Evolutionary conservation across 1,139 yeast genomes (phyloP), one percentile per base, ranked within the genome.

Genomic region (Nakaseomyces sp.): DNA sequence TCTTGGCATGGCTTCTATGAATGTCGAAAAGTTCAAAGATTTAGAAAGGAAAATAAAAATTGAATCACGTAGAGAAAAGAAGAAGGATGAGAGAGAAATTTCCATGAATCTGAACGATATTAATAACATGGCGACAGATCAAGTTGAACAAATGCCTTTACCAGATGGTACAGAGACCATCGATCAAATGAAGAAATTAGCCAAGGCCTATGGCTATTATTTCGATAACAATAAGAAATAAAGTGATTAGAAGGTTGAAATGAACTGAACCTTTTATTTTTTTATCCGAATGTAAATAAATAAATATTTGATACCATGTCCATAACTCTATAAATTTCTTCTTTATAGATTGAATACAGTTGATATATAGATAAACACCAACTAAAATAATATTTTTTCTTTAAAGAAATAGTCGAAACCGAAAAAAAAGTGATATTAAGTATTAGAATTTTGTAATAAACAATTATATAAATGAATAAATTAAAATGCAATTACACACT

Each of bases 11-110:
- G 60, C 60, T 8, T 58, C 58, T 37, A 52, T 61, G 20, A 61
- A 63, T 37, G 55, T 57, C 2, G 47, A 40, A 2, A 52, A 63
- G 22, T 53, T 55, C 4, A 57, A 55, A 30, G 53, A 56, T 43
- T 41, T 63, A 22, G 60, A 61, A 42, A 63, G 60, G 53, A 51
- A 57, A 42, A 45, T 58, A 51, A 46, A 57, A 13, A 60, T 53
- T 42, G 50, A 50, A 19, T 44, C 51, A 28, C 59, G 44, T 50
- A 53, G 44, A 33, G 50, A 50, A 2, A 29, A 10, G 19, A 39
- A 35, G 13, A 18, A 22, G 6, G 18, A 35, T n/a, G 38, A 35
- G 13, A 20, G 38, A 13, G 38, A 35, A 5, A 22, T 35, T 5
- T 20, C 38, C 4, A 20, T 35, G 17, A 22, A 19, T 9, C 28